Percentiles rank a stretch among this genome's conserved stretches.
phyloP scores from a whole-genome alignment of 1,139 yeast genomes.

The Blastobotrys elegans region DNA sequence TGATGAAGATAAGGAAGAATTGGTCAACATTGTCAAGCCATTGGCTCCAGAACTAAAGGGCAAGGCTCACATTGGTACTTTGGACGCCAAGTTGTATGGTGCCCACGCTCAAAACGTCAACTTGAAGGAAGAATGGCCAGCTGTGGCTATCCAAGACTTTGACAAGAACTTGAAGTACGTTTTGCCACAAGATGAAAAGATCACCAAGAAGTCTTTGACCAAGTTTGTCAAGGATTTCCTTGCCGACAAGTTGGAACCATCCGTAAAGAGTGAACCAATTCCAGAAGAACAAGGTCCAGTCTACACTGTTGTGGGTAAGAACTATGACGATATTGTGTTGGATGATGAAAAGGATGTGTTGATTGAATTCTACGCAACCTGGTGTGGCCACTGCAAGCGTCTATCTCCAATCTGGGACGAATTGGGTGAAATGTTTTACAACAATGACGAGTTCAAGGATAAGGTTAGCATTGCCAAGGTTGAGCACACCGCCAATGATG shows the following conservation, averaged over 20 bases:
- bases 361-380: slow-evolving; percentile 94
- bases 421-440: slow-evolving; percentile 62
- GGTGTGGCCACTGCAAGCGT: slow-evolving; percentile 99
- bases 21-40: slow-evolving; percentile 48
- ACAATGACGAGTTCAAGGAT: slow-evolving; percentile 37
- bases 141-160: slow-evolving; percentile 81
- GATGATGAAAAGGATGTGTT: slow-evolving; percentile 78
- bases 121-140: slow-evolving; percentile 83
- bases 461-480: slow-evolving; percentile 76
- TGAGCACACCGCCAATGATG: slow-evolving; percentile 88
- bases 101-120: slow-evolving; percentile 85
- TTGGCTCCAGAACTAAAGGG: slow-evolving; percentile 78
- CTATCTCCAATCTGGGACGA: slow-evolving; percentile 91
- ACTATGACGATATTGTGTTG: slow-evolving; percentile 63
- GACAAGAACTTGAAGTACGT: slow-evolving; percentile 63
- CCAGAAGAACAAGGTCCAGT: slow-evolving; percentile 80
- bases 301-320: slow-evolving; percentile 75
- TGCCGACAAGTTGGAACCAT: slow-evolving; percentile 63
- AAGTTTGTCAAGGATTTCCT: slow-evolving; percentile 60
- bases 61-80: slow-evolving; percentile 76
- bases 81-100: slow-evolving; percentile 78
- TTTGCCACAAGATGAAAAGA: slow-evolving; percentile 44
- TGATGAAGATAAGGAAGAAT: slow-evolving; percentile 59
- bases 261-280: slow-evolving; percentile 77
- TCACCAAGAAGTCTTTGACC: slow-evolving; percentile 45